Base-by-base conservation (phyloP, 768 basidiomycete species). In the Leccinum aurantiacum region DNA sequence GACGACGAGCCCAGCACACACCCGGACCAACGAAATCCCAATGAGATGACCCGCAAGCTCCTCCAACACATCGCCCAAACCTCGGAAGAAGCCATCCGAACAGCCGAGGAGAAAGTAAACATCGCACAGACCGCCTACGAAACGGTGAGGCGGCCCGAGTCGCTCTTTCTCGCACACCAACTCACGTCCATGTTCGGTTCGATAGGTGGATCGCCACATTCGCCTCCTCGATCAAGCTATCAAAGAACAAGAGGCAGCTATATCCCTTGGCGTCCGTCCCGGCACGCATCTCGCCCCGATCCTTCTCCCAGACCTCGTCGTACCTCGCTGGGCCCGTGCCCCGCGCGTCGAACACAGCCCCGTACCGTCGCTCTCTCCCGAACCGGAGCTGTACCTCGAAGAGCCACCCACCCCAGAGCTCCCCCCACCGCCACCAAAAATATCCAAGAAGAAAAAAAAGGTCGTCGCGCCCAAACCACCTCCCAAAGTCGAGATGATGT, bases 51-150 rank as follows among this genome's bases (percentile, higher is more conserved):
- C 7, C 78, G 82, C 19, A 77, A 79, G 57, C 70, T 88, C 61
- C 77, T 91, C 27, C 77, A 83, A 19, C 77, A 79, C 52, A 80
- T 91, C 54, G 84, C 87, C 3, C 79, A 79, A 62, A 71, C 86
- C 8, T 77, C 82, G 13, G 88, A 88, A 66, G 84, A 87, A 61
- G 71, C 84, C 1, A 71, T 87, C 10, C 82, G 84, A 4, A 80
- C 84, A 4, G 83, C 85, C 11, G 88, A 91, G 61, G 91, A 94
- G 71, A 93, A 93, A 69, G 82, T 89, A 31, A 90, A 85, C 63
- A 78, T 93, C 17, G 87, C 90, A 3, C 82, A 84, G 64, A 82
- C 89, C 10, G 83, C 85, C 25, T 83, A 84, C 64, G 87, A 90
- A 65, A 84, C 86, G 37, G 91, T 91, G 69, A 60, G 85, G 68